Evolutionary conservation across 352 stramenopile species (phyloP), one percentile per base, ranked within the genome.

Genomic region (Phytophthora crassamura): DNA sequence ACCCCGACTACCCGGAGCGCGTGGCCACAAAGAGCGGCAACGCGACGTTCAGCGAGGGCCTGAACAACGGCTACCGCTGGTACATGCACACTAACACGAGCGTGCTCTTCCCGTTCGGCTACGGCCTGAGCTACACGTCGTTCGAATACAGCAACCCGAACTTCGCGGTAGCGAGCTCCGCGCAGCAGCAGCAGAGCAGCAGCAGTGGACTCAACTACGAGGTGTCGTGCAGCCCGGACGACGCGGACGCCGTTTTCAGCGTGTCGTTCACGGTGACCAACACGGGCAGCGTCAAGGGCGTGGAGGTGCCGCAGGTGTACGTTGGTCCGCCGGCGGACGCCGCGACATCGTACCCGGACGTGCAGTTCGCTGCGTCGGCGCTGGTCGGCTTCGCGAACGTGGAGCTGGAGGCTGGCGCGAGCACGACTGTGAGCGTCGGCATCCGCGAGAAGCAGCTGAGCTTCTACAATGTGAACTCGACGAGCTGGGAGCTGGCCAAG

Each of bases 41-140:
- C 62, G 57, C 58, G 16, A 75, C 67, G 6, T 75, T 75, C 35
- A 75, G 67, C 16, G 67, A 75, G 47, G 67, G 67, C 4, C 36
- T 75, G 32, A 72, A 75, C 67, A 69, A 59, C 41, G 67, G 67
- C 51, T 75, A 75, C 56, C 67, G 67, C 47, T 75, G 67, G 67
- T 75, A 72, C 56, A 16, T 32, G 25, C 53, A 75, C 67, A 59
- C 51, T 20, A 75, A 72, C 62, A 64, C 51, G 56, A 75, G 55
- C 39, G 67, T 75, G 46, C 36, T 69, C 43, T 75, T 75, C 57
- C 67, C 67, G 51, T 75, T 75, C 51, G 67, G 67, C 25, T 72
- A 56, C 40, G 67, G 67, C 10, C 48, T 72, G 33, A 75, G 56
- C 51, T 75, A 75, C 62, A 75, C 67, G 16, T 66, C 62, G 34